Evolutionary conservation across 257 asterid genomes (phyloP), one percentile per base, ranked within the genome.

Genomic region (Lycium ferocissimum): DNA sequence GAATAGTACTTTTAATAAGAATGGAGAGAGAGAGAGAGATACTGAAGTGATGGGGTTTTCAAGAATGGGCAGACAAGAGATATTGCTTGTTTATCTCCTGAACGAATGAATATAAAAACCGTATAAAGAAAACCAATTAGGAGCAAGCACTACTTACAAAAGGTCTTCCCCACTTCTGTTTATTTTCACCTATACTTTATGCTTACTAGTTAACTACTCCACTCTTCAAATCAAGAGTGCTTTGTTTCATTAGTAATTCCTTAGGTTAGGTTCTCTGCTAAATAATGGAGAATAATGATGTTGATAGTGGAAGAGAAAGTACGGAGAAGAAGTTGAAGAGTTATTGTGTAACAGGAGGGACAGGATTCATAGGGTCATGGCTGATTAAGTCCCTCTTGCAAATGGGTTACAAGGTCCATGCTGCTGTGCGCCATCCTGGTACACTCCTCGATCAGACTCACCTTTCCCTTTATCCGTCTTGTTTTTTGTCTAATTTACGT

Each of bases 291-390:
- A 49, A 3, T 9, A 49, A 54, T 54, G 12, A 0, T 49, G 13
- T 83, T 86, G 86, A 20, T 83, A 80, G 17, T 71, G 18, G 12
- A 73, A 17, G 75, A 20, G 85, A 20, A 62, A 80, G 69, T 4
- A 57, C 79, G 56, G 79, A 56, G 13, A 59, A 70, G 13, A 69
- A 81, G 45, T 37, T 10, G 49, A 75, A 45, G 3, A 86, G 87
- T 5, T 95, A 92, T 88, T 95, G 98, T 83, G 98, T 95, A 53
- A 95, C 98, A 3, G 98, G 98, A 71, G 94, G 94, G 59, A 88
- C 95, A 4, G 98, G 99, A 43, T 96, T 89, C 90, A 89, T 96
- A 9, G 99, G 98, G n/a, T 92, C 99, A 69, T 96, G 98, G 98
- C 93, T 96, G 38, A 93, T 94, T 20, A 94, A 86, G 35, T 92